Evolutionary conservation across 495 filamentous ascomycete genomes (phyloP).

Genomic region (Cercophora scortea): DNA sequence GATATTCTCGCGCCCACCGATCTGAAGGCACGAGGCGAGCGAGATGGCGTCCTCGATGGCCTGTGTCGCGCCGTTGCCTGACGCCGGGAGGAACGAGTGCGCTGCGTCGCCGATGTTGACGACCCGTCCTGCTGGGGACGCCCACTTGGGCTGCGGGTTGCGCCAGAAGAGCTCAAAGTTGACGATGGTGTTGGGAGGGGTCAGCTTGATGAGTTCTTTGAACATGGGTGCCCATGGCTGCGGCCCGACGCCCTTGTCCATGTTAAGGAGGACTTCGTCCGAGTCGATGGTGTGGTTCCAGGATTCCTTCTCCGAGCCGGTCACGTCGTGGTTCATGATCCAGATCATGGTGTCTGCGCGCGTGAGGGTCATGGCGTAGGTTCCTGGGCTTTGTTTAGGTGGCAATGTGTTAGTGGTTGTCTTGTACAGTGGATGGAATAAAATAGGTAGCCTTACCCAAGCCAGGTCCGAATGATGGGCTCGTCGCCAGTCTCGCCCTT

Average conservation of each 20-base stretch:
- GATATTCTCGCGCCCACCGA: slow-evolving; percentile 55
- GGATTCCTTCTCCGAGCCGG: slow-evolving; percentile 39
- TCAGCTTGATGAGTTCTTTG: slow-evolving; percentile 49
- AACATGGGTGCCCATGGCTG: slow-evolving; percentile 46
- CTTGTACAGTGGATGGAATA: neutral
- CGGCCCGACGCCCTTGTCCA: slow-evolving; percentile 37
- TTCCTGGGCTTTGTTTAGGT: slow-evolving; percentile 42
- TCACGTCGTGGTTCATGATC: slow-evolving; percentile 49
- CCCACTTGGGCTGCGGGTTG: slow-evolving; percentile 56
- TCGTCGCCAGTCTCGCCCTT: slow-evolving; percentile 24
- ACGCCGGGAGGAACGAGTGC: slow-evolving; percentile 62
- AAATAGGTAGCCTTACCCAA: slow-evolving; percentile 23
- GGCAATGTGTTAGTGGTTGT: neutral
- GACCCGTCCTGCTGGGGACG: slow-evolving; percentile 50
- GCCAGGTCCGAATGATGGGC: slow-evolving; percentile 33
- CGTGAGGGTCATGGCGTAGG: slow-evolving; percentile 43
- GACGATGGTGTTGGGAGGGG: slow-evolving; percentile 48
- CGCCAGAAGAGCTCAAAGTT: slow-evolving; percentile 64
- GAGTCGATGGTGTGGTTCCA: slow-evolving; percentile 46
- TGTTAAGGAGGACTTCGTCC: slow-evolving; percentile 45
- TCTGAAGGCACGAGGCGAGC: slow-evolving; percentile 52
- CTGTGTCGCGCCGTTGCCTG: slow-evolving; percentile 59
- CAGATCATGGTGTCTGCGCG: slow-evolving; percentile 44
- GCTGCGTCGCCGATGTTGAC: slow-evolving; percentile 59
- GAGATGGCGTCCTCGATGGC: slow-evolving; percentile 64